Percentiles rank a stretch among this genome's conserved stretches.
These are phyloP conservation scores for Nicotiana obtusifolia DNA, from an alignment of 257 asterid genomes.

Conservation along the genomic window DNA sequence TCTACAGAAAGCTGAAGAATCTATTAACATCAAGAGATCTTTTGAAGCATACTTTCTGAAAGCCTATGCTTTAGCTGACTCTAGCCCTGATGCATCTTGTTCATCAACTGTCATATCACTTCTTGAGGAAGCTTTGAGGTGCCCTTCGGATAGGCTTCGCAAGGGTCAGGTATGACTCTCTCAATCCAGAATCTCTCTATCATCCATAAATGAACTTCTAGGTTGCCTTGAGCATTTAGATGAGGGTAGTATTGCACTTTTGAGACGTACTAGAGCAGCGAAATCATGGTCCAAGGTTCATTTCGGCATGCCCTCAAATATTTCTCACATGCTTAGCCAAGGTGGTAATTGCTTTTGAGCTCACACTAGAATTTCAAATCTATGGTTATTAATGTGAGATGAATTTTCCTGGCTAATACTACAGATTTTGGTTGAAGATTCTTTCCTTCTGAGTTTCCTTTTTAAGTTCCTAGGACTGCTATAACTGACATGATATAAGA, in stretches of 20 bases:
- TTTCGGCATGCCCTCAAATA: neutral
- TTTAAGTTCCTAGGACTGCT: too few relatives aligned
- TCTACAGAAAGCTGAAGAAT: constrained; percentile 86
- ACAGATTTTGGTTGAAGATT: too few relatives aligned
- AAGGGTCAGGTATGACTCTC: constrained; percentile 81
- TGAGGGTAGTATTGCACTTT: neutral
- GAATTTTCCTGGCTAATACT: too few relatives aligned
- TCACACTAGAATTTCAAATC: neutral
- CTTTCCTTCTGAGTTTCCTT: too few relatives aligned
- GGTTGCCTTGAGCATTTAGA: neutral
- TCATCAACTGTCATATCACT: constrained; percentile 82
- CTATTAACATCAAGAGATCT: constrained; percentile 82
- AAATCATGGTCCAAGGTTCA: neutral
- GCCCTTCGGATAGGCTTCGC: constrained; percentile 98
- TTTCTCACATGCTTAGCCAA: neutral
- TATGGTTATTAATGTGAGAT: too few relatives aligned
- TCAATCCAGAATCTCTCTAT: neutral
- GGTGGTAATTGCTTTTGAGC: neutral
- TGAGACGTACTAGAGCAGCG: neutral
- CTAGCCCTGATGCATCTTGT: constrained; percentile 87
- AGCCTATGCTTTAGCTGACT: constrained; percentile 98
- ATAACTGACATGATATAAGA: too few relatives aligned
- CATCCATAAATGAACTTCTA: neutral
- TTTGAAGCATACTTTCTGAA: constrained; percentile 97
- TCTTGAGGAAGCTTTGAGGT: constrained; percentile 91